Conservation (phyloP, 2,329 filamentous ascomycete genomes). For the Leptographium radiaticola region DNA sequence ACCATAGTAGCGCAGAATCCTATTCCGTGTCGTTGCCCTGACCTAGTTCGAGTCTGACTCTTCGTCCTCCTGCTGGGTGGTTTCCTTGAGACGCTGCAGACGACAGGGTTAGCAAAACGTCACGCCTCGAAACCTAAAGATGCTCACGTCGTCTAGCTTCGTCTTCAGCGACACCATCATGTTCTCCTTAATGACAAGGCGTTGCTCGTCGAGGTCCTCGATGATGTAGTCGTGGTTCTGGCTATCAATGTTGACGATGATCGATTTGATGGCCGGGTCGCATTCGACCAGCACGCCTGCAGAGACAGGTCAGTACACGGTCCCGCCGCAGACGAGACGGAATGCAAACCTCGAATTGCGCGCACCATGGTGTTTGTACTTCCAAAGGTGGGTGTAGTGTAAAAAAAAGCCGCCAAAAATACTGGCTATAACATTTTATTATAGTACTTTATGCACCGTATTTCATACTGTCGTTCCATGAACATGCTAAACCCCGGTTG, state of each 20-base stretch:
- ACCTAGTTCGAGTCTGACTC: constrained; percentile 13
- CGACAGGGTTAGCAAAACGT: neutral
- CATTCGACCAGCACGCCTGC: constrained; percentile 62
- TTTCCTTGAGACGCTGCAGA: constrained; percentile 18
- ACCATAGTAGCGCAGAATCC: neutral
- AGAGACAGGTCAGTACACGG: neutral
- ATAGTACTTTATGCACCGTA: too few relatives aligned
- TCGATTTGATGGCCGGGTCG: constrained; percentile 78
- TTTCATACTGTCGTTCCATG: too few relatives aligned
- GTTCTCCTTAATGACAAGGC: constrained; percentile 60
- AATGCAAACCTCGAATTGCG: constrained; percentile 8
- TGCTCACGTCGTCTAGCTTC: constrained; percentile 51
- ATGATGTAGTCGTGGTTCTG: constrained; percentile 62
- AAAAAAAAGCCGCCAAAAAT: too few relatives aligned
- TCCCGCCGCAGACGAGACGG: neutral
- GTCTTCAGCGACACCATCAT: constrained; percentile 56
- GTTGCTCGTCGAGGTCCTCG: constrained; percentile 67
- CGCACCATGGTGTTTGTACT: constrained; percentile 9
- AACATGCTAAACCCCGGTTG: too few relatives aligned
- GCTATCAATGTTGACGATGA: constrained; percentile 65
- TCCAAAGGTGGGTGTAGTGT: too few relatives aligned
- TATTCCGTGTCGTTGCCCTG: too few relatives aligned
- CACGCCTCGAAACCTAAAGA: neutral
- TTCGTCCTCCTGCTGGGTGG: constrained; percentile 19
- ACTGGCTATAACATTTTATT: too few relatives aligned